A percentile compares a stretch with the other conserved stretches of the same genome.
These are phyloP conservation scores for Triticum timopheevii DNA, from an alignment of 176 grass and related monocot species.

Conservation along the genomic window DNA sequence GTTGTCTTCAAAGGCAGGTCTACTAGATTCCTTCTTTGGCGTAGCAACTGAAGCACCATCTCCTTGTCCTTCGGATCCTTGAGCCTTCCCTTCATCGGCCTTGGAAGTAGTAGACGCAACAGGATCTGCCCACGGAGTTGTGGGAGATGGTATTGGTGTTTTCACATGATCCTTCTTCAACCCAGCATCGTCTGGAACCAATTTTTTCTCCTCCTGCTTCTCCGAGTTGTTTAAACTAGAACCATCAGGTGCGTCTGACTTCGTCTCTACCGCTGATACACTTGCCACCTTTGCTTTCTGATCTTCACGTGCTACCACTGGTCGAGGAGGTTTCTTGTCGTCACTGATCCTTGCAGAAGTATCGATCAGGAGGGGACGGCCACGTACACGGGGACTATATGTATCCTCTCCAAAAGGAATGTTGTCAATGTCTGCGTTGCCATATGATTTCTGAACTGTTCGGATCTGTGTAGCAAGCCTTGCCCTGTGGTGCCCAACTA, in stretches of 20 bases:
- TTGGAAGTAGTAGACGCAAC: conserved; percentile 32
- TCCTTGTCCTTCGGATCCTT: conserved; percentile 37
- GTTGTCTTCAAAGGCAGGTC: conserved; percentile 78
- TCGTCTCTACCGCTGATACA: conserved; percentile 37
- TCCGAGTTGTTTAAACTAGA: conserved; percentile 49
- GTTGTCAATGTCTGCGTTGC: conserved; percentile 82
- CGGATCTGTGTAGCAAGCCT: conserved; percentile 97
- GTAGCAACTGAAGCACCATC: conserved; percentile 37
- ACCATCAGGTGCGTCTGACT: conserved; percentile 33
- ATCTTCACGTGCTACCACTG: conserved; percentile 45
- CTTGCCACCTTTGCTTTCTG: conserved; percentile 52
- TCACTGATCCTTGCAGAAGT: conserved; percentile 63
- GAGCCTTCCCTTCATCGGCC: conserved; percentile 37
- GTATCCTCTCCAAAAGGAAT: conserved; percentile 87
- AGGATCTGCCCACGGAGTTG: conserved; percentile 28
- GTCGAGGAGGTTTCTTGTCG: conserved; percentile 62
- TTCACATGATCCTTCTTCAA: conserved; percentile 39
- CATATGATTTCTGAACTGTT: conserved; percentile 97
- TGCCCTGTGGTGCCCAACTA: conserved; percentile 94
- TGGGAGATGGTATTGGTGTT: conserved; percentile 11
- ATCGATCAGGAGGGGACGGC: conserved; percentile 79
- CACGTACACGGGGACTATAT: conserved; percentile 43
- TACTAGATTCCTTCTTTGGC: conserved; percentile 62
- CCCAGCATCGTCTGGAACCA: conserved; percentile 37
- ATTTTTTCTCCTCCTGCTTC: conserved; percentile 67